These are phyloP conservation scores for Carex myosuroides DNA, from an alignment of 176 grass and related monocot species.

Conservation along the genomic window DNA sequence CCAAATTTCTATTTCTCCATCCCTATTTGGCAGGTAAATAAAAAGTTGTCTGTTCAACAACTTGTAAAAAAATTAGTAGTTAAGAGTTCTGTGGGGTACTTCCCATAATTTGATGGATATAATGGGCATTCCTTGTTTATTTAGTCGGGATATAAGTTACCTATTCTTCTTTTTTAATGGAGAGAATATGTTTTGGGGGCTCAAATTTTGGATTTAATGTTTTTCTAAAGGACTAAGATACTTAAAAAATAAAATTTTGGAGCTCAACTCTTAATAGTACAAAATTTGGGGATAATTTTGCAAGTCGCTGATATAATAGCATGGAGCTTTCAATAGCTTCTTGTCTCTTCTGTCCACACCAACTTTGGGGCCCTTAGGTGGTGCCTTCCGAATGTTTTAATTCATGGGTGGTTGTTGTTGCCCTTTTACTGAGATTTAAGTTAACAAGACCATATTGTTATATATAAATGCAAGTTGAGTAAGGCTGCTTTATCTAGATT, in stretches of 20 bases:
- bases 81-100: neutral
- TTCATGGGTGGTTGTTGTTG: neutral
- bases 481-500: neutral
- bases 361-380: neutral
- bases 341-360: neutral
- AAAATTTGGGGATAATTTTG: neutral
- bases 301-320: neutral
- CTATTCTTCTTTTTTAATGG: neutral
- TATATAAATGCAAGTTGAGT: neutral
- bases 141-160: neutral
- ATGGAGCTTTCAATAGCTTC: neutral
- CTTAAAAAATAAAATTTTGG: neutral
- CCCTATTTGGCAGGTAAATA: neutral
- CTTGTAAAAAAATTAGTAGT: neutral
- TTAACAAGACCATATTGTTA: neutral
- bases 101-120: neutral
- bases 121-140: neutral
- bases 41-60: neutral
- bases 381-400: conserved; percentile 4
- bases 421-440: neutral
- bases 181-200: neutral
- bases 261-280: neutral
- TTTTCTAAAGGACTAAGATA: neutral
- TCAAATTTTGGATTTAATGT: neutral
- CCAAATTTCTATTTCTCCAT: neutral